Conservation (phyloP, 2,329 filamentous ascomycete species). For the Cladosporium sp. region DNA sequence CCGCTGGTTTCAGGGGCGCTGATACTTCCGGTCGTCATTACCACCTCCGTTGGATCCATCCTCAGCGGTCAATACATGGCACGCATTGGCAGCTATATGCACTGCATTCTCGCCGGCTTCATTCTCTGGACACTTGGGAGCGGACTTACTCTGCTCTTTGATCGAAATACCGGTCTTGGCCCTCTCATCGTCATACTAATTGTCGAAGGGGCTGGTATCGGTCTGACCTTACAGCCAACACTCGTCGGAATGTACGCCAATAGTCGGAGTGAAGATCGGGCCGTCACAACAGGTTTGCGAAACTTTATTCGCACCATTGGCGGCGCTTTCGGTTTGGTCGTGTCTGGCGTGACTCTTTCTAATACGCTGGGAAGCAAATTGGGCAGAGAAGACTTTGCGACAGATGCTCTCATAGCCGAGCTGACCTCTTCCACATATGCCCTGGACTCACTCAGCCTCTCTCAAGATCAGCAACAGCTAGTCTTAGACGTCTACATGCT, state of each 20-base stretch:
- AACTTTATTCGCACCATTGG: constrained; percentile 38
- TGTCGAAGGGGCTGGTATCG: constrained; percentile 29
- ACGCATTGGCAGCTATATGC: constrained; percentile 15
- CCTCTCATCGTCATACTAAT: constrained; percentile 31
- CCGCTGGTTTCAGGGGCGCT: constrained; percentile 37
- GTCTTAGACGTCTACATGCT: constrained; percentile 29
- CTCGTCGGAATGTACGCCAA: constrained; percentile 37
- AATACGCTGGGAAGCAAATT: constrained; percentile 22
- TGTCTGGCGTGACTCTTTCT: constrained; percentile 32
- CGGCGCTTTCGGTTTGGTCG: constrained; percentile 30
- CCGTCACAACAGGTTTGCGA: constrained; percentile 36
- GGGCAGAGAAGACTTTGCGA: not conserved
- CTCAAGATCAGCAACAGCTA: constrained; percentile 12
- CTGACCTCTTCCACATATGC: constrained; percentile 15
- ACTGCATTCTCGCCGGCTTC: constrained; percentile 27
- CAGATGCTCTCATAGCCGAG: constrained; percentile 17
- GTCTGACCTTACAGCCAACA: constrained; percentile 36
- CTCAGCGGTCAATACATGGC: constrained; percentile 10
- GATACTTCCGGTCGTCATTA: constrained; percentile 28
- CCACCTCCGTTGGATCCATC: constrained; percentile 4
- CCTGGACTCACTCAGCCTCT: constrained; percentile 7
- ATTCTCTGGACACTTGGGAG: constrained; percentile 34
- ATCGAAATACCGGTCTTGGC: constrained; percentile 23
- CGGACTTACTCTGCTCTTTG: constrained; percentile 28
- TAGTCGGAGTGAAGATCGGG: constrained; percentile 32